Percentiles rank a stretch among this genome's conserved stretches.
Evolutionary conservation across 306 rosid species (phyloP).

Genomic region (Vicia sativa): DNA sequence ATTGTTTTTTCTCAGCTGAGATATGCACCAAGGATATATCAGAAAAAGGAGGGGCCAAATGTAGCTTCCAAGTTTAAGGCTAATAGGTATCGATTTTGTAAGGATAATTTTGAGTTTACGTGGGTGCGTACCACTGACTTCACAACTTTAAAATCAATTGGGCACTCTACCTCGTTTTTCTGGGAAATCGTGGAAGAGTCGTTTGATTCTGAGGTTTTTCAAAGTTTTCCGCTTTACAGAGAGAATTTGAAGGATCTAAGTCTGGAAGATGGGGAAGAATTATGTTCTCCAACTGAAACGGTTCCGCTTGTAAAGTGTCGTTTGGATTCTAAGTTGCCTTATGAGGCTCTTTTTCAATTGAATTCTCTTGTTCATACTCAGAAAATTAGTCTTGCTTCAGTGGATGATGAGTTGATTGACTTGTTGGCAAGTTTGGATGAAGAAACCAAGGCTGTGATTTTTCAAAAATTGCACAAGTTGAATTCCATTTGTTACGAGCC

Average conservation of each 20-base stretch:
- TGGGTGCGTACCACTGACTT: conserved; percentile 91
- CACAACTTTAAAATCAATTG: conserved; percentile 62
- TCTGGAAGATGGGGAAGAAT: conserved; percentile 59
- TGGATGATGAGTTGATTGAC: conserved; percentile 56
- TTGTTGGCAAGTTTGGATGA: conserved; percentile 54
- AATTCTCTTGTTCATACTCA: conserved; percentile 87
- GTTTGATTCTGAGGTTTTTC: conserved; percentile 51
- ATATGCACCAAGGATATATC: conserved; percentile 78
- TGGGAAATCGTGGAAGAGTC: conserved; percentile 70
- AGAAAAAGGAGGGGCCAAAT: conserved; percentile 54
- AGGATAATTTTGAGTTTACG: conserved; percentile 70
- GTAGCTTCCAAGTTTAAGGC: conserved; percentile 53
- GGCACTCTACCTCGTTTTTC: conserved; percentile 69
- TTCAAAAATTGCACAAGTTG: conserved; percentile 77
- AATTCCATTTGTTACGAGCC: conserved; percentile 73
- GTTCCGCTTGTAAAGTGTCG: conserved; percentile 71
- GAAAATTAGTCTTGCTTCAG: conserved; percentile 72
- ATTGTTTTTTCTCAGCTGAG: conserved; percentile 57
- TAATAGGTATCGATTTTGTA: conserved; percentile 70
- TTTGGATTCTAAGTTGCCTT: conserved; percentile 47
- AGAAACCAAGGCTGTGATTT: conserved; percentile 56
- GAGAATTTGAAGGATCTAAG: conserved; percentile 51
- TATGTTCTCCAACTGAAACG: conserved; percentile 48
- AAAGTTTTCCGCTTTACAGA: conserved; percentile 60
- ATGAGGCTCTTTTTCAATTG: conserved; percentile 78